Percentiles rank a stretch among this genome's conserved stretches.
Conservation (phyloP, 129 eudicot genomes). For the Pulicaria dysenterica region DNA sequence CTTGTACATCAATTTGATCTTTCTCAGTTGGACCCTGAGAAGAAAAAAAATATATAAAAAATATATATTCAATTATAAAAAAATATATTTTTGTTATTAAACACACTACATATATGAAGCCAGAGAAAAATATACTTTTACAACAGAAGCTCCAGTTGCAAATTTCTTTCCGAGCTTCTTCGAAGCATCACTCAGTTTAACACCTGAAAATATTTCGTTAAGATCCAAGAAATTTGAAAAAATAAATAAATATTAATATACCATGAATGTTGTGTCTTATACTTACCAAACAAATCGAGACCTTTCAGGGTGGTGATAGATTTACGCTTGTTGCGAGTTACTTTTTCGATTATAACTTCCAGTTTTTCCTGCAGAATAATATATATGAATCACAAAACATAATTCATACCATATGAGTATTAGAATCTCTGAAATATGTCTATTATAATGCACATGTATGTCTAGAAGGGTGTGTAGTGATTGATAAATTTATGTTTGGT, state of each 20-base stretch:
- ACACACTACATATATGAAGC: neutral
- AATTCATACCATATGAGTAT: neutral
- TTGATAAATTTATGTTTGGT: neutral
- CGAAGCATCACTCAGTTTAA: slow-evolving; percentile 94
- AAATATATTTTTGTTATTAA: neutral
- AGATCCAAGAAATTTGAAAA: neutral
- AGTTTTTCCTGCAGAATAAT: slow-evolving; percentile 59
- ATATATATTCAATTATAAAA: neutral
- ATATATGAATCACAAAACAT: neutral
- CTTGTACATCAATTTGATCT: slow-evolving; percentile 99
- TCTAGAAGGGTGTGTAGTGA: neutral
- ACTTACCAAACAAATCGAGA: slow-evolving; percentile 81
- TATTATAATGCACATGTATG: neutral
- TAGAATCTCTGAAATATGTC: neutral
- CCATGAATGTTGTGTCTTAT: neutral
- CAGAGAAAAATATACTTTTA: slow-evolving; percentile 56
- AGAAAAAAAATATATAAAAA: slow-evolving; percentile 21
- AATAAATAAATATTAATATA: neutral
- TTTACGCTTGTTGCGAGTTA: slow-evolving; percentile 88
- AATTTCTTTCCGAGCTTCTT: slow-evolving; percentile 99
- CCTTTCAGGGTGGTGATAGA: slow-evolving; percentile 90
- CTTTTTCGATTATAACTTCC: slow-evolving; percentile 90
- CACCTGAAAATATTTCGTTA: slow-evolving; percentile 47
- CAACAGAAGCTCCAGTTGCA: slow-evolving; percentile 98
- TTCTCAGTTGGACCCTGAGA: slow-evolving; percentile 95